Conservation (phyloP, 768 basidiomycete genomes). For the Galerina marginata region DNA sequence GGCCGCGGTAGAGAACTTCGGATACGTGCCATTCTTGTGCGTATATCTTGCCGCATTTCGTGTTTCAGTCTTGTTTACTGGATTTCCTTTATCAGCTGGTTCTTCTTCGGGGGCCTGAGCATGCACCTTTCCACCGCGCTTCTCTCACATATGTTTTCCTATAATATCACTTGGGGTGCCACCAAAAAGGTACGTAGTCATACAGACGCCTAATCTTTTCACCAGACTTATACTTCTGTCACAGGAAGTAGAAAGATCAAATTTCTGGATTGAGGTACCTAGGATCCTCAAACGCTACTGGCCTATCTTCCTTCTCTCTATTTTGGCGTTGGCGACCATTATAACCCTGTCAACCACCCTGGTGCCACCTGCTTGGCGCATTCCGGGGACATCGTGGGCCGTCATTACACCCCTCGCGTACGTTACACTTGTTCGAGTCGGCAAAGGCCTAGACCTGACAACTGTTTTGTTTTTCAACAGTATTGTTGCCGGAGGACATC, state of each 20-base stretch:
- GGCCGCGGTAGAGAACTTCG: conserved; percentile 61
- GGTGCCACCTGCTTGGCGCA: conserved; percentile 68
- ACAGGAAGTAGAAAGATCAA: conserved; percentile 84
- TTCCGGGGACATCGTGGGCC: conserved; percentile 70
- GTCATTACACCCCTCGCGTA: conserved; percentile 77
- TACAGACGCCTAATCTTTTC: not conserved
- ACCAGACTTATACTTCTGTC: not conserved
- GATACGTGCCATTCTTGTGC: conserved; percentile 79
- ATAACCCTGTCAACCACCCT: conserved; percentile 57
- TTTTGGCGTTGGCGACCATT: conserved; percentile 56
- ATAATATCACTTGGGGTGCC: conserved; percentile 80
- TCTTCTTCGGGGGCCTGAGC: conserved; percentile 80
- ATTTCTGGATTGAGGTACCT: conserved; percentile 91
- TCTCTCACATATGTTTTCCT: conserved; percentile 74
- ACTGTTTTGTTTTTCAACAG: conserved; percentile 35
- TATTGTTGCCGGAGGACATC: conserved; percentile 67
- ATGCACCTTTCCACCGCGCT: conserved; percentile 71
- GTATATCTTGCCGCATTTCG: conserved; percentile 28
- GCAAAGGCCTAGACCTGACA: conserved; percentile 2
- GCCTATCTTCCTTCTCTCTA: conserved; percentile 61
- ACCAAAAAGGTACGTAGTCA: conserved; percentile 63
- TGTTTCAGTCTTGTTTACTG: not conserved
- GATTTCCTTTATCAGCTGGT: conserved; percentile 52
- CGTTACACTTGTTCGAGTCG: conserved; percentile 30
- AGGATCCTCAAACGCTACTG: conserved; percentile 83